These are phyloP conservation scores for Albophoma yamanashiensis DNA, from an alignment of 2,329 filamentous ascomycete species.

Conservation along the genomic window DNA sequence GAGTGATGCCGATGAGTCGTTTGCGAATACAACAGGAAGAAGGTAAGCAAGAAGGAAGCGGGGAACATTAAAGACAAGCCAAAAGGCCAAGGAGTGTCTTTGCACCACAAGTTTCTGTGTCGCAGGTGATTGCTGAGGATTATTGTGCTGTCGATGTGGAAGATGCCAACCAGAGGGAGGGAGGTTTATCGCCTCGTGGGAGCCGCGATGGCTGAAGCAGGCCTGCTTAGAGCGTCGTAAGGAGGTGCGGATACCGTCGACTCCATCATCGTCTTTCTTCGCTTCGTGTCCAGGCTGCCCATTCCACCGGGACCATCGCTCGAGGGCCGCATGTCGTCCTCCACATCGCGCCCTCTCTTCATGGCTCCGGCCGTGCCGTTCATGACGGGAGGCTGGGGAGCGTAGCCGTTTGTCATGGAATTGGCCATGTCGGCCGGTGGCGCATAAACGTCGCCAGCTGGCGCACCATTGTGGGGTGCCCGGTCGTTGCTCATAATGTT, in stretches of 20 bases:
- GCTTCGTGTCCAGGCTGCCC: conserved; percentile 56
- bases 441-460: conserved; percentile 59
- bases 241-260: conserved; percentile 37
- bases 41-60: conserved; percentile 9
- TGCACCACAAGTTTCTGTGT: conserved; percentile 5
- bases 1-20: conserved; percentile 16
- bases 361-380: conserved; percentile 45
- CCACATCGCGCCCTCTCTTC: conserved; percentile 45
- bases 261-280: conserved; percentile 67
- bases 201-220: conserved; percentile 32
- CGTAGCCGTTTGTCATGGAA: conserved; percentile 51
- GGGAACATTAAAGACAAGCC: conserved; percentile 5
- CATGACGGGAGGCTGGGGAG: conserved; percentile 49
- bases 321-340: conserved; percentile 50
- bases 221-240: conserved; percentile 39
- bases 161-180: not conserved
- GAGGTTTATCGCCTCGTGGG: conserved; percentile 24
- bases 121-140: not conserved
- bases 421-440: conserved; percentile 49
- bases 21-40: conserved; percentile 18
- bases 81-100: conserved; percentile 4
- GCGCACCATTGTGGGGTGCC: conserved; percentile 44
- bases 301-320: conserved; percentile 30
- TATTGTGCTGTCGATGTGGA: not conserved
- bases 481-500: conserved; percentile 80